phyloP scores from a whole-genome alignment of 345 rosid genomes.

The Durio zibethinus region DNA sequence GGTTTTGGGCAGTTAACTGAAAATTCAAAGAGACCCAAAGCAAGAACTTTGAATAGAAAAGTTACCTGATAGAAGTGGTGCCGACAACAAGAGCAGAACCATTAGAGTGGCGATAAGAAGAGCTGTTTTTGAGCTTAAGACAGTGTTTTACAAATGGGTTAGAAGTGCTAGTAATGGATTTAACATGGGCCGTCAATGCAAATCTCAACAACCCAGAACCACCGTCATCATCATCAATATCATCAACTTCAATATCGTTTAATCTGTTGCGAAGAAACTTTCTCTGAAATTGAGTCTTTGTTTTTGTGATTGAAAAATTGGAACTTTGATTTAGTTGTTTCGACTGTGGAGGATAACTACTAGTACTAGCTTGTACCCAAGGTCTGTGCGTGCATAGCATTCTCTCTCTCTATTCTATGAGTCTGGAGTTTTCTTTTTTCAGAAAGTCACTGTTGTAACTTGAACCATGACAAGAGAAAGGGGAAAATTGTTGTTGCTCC shows the following conservation, averaged over 20 bases:
- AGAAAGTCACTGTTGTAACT: too few species aligned
- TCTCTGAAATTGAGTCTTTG: constrained; percentile 21
- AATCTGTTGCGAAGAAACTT: constrained; percentile 9
- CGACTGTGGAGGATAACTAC: constrained; percentile 13
- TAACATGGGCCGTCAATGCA: constrained; percentile 44
- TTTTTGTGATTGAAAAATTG: constrained; percentile 19
- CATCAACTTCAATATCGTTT: background rate
- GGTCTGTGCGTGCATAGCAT: constrained; percentile 33
- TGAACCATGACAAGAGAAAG: too few species aligned
- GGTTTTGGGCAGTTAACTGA: background rate
- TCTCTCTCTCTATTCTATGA: background rate
- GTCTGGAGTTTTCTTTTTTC: background rate
- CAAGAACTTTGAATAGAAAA: background rate
- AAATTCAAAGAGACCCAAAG: constrained; percentile 1
- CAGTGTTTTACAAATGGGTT: constrained; percentile 92
- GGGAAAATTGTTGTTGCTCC: background rate
- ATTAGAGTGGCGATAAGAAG: constrained; percentile 82
- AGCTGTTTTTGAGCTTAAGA: constrained; percentile 70
- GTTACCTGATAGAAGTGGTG: constrained; percentile 70
- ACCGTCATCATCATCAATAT: background rate
- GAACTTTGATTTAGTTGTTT: constrained; percentile 20
- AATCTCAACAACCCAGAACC: constrained; percentile 13
- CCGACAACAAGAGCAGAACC: constrained; percentile 78
- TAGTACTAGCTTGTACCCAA: constrained; percentile 19
- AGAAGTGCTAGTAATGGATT: constrained; percentile 60